These are phyloP conservation scores for Trypanosoma caninum DNA, from an alignment of 208 protist species.

Conservation along the genomic window DNA sequence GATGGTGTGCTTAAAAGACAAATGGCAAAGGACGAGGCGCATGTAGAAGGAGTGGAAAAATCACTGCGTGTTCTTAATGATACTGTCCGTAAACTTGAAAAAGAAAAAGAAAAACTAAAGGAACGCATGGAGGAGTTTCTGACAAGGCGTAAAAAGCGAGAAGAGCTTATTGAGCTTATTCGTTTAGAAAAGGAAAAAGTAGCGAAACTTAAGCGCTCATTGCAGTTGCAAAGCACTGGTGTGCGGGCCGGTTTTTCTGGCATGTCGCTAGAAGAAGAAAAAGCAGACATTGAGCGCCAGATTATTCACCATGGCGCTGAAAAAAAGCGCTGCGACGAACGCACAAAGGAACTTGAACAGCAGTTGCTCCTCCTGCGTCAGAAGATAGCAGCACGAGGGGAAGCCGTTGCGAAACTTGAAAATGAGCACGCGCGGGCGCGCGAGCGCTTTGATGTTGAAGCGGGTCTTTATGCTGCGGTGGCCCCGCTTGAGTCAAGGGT, in stretches of 20 bases:
- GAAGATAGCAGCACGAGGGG: slow-evolving; percentile 36
- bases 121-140: slow-evolving; percentile 42
- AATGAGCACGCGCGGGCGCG: slow-evolving; percentile 28
- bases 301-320: slow-evolving; percentile 48
- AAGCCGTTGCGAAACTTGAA: slow-evolving; percentile 31
- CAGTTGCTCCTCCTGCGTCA: slow-evolving; percentile 43
- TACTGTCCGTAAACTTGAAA: slow-evolving; percentile 37
- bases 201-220: slow-evolving; percentile 55
- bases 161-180: slow-evolving; percentile 46
- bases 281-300: slow-evolving; percentile 54
- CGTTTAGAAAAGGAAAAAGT: slow-evolving; percentile 42
- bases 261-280: slow-evolving; percentile 77
- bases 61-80: slow-evolving; percentile 47
- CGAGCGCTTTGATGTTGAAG: slow-evolving; percentile 31
- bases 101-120: slow-evolving; percentile 49
- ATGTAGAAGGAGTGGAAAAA: slow-evolving; percentile 37
- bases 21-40: slow-evolving; percentile 40
- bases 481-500: slow-evolving; percentile 18
- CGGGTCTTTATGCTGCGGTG: slow-evolving; percentile 14
- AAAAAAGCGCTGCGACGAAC: slow-evolving; percentile 44
- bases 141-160: slow-evolving; percentile 26
- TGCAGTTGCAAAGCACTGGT: slow-evolving; percentile 74
- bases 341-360: slow-evolving; percentile 34
- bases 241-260: slow-evolving; percentile 75
- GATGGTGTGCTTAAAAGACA: slow-evolving; percentile 57